Base-by-base conservation (phyloP, 441 rosid species). In the Euphorbia schlechtendalii region DNA sequence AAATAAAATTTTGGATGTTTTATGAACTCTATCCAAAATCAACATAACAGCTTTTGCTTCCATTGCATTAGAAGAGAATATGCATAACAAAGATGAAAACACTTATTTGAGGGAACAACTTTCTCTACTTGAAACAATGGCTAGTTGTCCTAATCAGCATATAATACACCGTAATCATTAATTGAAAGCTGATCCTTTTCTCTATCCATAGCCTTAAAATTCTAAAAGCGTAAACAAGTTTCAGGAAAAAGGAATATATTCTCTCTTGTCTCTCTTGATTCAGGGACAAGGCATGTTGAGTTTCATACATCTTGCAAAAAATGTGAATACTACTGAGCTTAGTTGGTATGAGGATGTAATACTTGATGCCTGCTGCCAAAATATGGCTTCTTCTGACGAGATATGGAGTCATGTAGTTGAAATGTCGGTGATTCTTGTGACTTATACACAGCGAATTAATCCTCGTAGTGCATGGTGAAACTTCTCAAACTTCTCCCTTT, bases 291-390 rank as follows among this genome's bases (percentile, higher is more conserved):
- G 99, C 66, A 87, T 88, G 93, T 79, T 90, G 73, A 75, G 79
- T 69, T 78, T 87, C 67, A 69, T 80, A 52, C 85, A 86, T 69
- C 74, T 90, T 3, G 92, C 81, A 0, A 86, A 76, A 70, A 83
- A 81, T 67, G 88, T 87, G 76, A 82, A 74, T 81, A 77, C 81
- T 21, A 68, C 77, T 56, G 95, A 86, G 67, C 77, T 93, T 54
- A 71, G 85, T 64, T 61, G 48, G 67, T 93, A 80, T 63, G 87
- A 72, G 69, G 93, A 87, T 69, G 95, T 81, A 52, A 83, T 87
- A 77, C 93, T 88, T 69, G 96, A 90, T 78, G 96, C 90, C 0
- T 87, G 99, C 79, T 87, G 95, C 76, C 88, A 88, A 74, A 90
- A 93, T 71, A 82, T 93, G 73, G 86, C 84, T 64, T 83, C 87